phyloP scores from a whole-genome alignment of 2,329 filamentous ascomycete genomes.

The Trichoderma koningii region DNA sequence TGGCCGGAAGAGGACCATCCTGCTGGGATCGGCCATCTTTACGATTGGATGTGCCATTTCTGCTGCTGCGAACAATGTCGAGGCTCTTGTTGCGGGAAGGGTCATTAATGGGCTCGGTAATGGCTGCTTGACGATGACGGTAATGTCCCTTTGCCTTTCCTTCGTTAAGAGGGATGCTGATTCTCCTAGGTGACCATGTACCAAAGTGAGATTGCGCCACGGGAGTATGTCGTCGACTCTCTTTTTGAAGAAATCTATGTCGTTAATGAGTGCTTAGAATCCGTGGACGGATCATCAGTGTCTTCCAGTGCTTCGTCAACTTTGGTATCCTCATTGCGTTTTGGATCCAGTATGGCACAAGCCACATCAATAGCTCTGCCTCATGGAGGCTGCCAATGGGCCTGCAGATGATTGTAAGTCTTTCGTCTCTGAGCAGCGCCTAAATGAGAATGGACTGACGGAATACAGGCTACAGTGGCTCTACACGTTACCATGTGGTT shows the following conservation, averaged over 20 bases:
- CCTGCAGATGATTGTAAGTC: conserved; percentile 34
- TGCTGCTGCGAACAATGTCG: conserved; percentile 17
- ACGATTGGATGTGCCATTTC: conserved; percentile 23
- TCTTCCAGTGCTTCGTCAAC: conserved; percentile 32
- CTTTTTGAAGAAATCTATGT: not conserved
- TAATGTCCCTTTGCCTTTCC: not conserved
- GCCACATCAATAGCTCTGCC: conserved; percentile 34
- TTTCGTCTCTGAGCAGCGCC: rapidly evolving
- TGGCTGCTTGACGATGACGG: conserved; percentile 26
- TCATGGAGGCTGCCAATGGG: conserved; percentile 39
- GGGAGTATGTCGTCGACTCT: conserved; percentile 1
- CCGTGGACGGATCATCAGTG: conserved; percentile 43
- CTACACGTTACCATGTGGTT: conserved; percentile 26
- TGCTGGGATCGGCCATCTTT: conserved; percentile 22
- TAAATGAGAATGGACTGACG: not conserved
- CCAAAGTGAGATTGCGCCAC: conserved; percentile 25
- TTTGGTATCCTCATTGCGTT: conserved; percentile 38
- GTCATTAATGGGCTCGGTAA: conserved; percentile 26
- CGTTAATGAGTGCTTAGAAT: conserved; percentile 32
- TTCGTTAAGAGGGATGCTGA: not conserved
- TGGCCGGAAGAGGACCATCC: conserved; percentile 17
- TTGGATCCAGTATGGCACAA: conserved; percentile 39
- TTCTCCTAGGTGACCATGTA: conserved; percentile 16
- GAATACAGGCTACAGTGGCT: conserved; percentile 6
- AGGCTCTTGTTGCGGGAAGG: conserved; percentile 25